These are phyloP conservation scores for Gonium pectorale DNA, from an alignment of 139 green algal species.

Conservation along the genomic window DNA sequence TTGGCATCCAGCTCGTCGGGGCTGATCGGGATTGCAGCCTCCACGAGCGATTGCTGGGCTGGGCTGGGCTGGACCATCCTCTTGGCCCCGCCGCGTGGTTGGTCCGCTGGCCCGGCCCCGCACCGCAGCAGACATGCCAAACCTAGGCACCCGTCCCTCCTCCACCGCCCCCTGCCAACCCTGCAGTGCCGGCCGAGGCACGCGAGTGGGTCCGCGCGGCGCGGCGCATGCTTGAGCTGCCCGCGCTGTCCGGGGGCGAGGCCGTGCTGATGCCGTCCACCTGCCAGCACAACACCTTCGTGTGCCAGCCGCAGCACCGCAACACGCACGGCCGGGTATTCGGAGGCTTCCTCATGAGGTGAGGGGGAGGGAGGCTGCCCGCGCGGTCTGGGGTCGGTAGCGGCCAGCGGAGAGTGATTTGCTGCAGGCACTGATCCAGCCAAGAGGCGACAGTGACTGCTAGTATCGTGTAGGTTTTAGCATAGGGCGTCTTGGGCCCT, in stretches of 20 bases:
- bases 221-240: conserved; percentile 61
- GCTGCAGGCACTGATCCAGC: too few species aligned
- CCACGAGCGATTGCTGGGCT: too few species aligned
- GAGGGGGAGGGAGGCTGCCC: not conserved
- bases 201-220: conserved; percentile 31
- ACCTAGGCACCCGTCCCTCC: not conserved
- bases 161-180: not conserved
- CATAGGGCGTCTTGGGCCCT: too few species aligned
- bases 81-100: not conserved
- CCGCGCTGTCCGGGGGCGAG: conserved; percentile 57
- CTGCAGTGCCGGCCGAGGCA: conserved; percentile 22
- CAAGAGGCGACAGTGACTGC: too few species aligned
- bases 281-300: conserved; percentile 77
- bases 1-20: too few species aligned
- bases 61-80: too few species aligned
- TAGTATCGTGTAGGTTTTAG: too few species aligned
- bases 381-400: too few species aligned
- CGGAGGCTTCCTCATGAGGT: conserved; percentile 90
- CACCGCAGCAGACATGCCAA: too few species aligned
- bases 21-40: too few species aligned
- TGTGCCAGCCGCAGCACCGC: conserved; percentile 86
- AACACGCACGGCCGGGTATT: conserved; percentile 87
- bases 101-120: not conserved
- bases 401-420: too few species aligned
- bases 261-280: conserved; percentile 70